Evolutionary conservation across 208 protist genomes (phyloP).

Genomic region (Trypanosomatidae sp.): DNA sequence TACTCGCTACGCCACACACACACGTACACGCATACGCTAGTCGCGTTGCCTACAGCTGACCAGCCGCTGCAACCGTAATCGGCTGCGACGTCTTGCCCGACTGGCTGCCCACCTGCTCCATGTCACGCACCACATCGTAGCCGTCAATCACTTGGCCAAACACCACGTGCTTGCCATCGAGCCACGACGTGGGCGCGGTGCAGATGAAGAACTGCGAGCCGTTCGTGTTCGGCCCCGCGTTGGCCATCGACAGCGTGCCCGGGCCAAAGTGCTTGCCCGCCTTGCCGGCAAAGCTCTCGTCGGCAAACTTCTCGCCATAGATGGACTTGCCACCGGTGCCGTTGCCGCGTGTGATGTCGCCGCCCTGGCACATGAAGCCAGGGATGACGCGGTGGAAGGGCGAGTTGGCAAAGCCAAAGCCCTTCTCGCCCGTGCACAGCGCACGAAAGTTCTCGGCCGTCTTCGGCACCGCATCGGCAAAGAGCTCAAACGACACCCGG

Average conservation of each 20-base stretch:
- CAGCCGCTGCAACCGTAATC: conserved; percentile 47
- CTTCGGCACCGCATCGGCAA: conserved; percentile 33
- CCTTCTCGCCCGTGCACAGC: conserved; percentile 49
- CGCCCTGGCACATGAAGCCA: conserved; percentile 49
- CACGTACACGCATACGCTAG: too few species aligned
- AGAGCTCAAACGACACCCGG: conserved; percentile 36
- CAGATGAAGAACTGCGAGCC: conserved; percentile 90
- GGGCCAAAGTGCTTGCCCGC: conserved; percentile 50
- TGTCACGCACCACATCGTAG: conserved; percentile 73
- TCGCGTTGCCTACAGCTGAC: conserved; percentile 70
- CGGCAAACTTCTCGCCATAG: conserved; percentile 37
- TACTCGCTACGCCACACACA: too few species aligned
- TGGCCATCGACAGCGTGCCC: conserved; percentile 85
- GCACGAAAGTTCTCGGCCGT: conserved; percentile 53
- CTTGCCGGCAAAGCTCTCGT: conserved; percentile 38
- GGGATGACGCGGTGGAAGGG: conserved; percentile 44
- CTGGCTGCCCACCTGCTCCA: conserved; percentile 62
- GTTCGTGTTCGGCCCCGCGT: conserved; percentile 89
- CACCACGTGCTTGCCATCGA: conserved; percentile 95
- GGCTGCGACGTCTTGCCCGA: conserved; percentile 32
- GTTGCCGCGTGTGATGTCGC: conserved; percentile 39
- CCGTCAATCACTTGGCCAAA: conserved; percentile 91
- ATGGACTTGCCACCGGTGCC: conserved; percentile 51
- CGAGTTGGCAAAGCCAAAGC: conserved; percentile 20
- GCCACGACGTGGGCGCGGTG: conserved; percentile 58